phyloP scores from a whole-genome alignment of 108 stramenopile genomes.

The Epithemia pelagica region DNA sequence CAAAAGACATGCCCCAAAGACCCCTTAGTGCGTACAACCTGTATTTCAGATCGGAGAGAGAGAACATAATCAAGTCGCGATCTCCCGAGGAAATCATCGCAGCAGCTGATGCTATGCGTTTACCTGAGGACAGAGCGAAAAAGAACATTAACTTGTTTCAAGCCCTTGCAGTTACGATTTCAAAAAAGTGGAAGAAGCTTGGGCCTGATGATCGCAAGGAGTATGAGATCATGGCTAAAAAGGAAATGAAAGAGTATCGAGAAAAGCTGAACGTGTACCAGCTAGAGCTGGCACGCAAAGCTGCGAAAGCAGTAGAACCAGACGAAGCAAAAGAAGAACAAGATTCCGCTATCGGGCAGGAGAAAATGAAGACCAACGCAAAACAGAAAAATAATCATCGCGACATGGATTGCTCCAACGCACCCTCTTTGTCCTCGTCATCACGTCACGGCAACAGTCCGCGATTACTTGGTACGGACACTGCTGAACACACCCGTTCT shows the following conservation, averaged over 20 bases:
- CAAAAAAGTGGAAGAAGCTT: neutral
- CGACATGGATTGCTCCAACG: no score
- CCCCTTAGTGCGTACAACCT: constrained; percentile 2
- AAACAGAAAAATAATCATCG: no score
- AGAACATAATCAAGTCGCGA: neutral
- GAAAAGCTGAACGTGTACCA: neutral
- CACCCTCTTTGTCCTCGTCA: no score
- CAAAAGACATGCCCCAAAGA: constrained; percentile 3
- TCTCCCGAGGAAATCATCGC: neutral
- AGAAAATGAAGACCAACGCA: no score
- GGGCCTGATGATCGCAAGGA: neutral
- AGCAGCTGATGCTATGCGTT: neutral
- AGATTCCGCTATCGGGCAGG: no score
- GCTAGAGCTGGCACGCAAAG: neutral
- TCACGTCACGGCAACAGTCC: no score
- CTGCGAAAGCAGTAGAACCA: neutral
- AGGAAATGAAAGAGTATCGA: neutral
- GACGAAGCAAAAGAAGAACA: neutral
- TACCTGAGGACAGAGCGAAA: neutral
- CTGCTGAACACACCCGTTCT: no score
- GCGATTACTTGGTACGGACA: no score
- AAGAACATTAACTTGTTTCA: neutral
- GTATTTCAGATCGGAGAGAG: neutral
- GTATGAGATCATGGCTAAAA: neutral
- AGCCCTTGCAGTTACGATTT: neutral